These are phyloP conservation scores for Fomitopsis pinicola DNA, from an alignment of 1,284 basidiomycete genomes.

Conservation along the genomic window DNA sequence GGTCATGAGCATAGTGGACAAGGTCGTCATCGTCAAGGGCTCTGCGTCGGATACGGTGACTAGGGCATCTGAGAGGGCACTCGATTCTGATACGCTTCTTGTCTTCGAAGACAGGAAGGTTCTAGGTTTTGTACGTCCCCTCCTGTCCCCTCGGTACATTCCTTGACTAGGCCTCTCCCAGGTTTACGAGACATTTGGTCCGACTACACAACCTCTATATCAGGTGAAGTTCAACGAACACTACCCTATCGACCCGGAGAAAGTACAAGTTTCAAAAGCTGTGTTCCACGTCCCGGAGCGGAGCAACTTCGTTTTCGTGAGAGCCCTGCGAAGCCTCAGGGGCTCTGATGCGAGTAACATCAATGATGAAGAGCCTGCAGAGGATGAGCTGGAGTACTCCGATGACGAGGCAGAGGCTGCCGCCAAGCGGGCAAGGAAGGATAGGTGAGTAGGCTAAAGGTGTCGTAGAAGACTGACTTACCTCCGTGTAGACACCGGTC, in stretches of 20 bases:
- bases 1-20: slow-evolving; percentile 67
- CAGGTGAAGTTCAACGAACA: slow-evolving; percentile 66
- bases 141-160: neutral
- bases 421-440: slow-evolving; percentile 52
- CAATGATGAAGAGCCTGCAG: slow-evolving; percentile 84
- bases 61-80: slow-evolving; percentile 50
- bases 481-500: slow-evolving; percentile 40
- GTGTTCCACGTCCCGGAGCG: slow-evolving; percentile 77
- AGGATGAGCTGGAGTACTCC: slow-evolving; percentile 84
- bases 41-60: slow-evolving; percentile 36
- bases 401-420: slow-evolving; percentile 85
- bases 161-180: slow-evolving; percentile 26
- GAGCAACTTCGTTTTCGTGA: slow-evolving; percentile 77
- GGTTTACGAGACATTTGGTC: slow-evolving; percentile 90
- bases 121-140: slow-evolving; percentile 68
- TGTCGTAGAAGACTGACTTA: neutral
- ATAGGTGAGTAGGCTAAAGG: slow-evolving; percentile 37
- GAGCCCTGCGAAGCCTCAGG: slow-evolving; percentile 58
- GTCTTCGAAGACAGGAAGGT: slow-evolving; percentile 83
- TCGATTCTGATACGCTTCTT: slow-evolving; percentile 84
- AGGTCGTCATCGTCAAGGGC: slow-evolving; percentile 69
- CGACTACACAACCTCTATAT: slow-evolving; percentile 81
- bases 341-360: slow-evolving; percentile 93
- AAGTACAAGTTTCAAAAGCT: slow-evolving; percentile 47
- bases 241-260: slow-evolving; percentile 53